A percentile compares a stretch with the other conserved stretches of the same genome.
phyloP scores from a whole-genome alignment of 768 basidiomycete species.

The Hericium coralloides region DNA sequence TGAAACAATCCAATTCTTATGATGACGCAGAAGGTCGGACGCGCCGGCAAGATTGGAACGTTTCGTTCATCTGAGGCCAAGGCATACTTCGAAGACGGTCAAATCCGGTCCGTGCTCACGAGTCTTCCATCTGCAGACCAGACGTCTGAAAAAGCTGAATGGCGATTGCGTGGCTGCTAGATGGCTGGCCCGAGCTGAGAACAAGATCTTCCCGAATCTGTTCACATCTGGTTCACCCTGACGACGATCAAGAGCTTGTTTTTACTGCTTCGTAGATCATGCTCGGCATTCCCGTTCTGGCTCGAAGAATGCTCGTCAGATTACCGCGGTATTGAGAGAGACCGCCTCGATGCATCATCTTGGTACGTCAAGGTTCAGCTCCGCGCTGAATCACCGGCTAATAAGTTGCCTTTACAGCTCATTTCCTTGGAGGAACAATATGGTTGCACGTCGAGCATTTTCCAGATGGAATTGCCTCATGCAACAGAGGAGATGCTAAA shows the following conservation, averaged over 20 bases:
- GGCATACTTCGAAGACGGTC: background rate
- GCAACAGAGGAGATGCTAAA: background rate
- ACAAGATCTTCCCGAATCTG: background rate
- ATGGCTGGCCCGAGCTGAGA: background rate
- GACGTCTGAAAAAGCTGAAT: background rate
- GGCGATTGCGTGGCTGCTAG: no score
- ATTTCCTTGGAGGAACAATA: background rate
- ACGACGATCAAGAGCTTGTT: background rate
- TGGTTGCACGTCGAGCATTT: slow-evolving; percentile 1
- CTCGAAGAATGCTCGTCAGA: background rate
- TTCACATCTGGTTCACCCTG: background rate
- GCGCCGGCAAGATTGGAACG: background rate
- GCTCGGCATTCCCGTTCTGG: slow-evolving; percentile 1
- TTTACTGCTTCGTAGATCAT: slow-evolving; percentile 1
- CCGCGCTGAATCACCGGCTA: background rate
- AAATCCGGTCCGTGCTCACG: background rate
- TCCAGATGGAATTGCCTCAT: background rate
- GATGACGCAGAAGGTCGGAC: background rate
- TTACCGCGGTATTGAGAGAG: background rate
- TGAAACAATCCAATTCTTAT: background rate
- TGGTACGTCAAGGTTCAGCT: background rate
- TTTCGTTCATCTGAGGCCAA: slow-evolving; percentile 1
- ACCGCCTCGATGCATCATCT: background rate
- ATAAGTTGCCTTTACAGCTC: background rate
- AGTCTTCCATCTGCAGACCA: background rate